Conservation (phyloP, 345 rosid genomes). For the Isatis tinctoria region DNA sequence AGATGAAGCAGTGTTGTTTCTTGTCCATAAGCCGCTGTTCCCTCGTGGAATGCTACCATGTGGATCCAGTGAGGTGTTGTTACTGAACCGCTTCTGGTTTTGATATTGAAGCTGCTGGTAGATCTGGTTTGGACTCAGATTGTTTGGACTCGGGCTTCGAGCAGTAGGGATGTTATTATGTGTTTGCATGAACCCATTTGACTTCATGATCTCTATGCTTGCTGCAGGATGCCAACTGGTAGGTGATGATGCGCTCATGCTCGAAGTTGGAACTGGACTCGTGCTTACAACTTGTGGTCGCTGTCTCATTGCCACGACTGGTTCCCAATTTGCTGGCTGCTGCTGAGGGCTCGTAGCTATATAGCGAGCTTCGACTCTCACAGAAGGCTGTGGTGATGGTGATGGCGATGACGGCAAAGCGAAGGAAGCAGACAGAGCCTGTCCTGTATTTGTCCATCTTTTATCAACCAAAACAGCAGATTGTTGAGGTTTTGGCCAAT, state of each 20-base stretch:
- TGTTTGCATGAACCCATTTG: conserved; percentile 48
- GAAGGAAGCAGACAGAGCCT: conserved; percentile 45
- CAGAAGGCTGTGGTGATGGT: conserved; percentile 43
- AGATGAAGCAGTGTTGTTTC: conserved; percentile 39
- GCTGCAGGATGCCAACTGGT: conserved; percentile 47
- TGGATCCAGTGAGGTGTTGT: conserved; percentile 36
- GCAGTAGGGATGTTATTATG: conserved; percentile 38
- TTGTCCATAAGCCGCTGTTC: conserved; percentile 51
- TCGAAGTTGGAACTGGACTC: conserved; percentile 45
- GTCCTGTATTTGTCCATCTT: conserved; percentile 49
- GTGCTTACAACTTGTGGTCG: conserved; percentile 54
- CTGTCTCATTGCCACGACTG: conserved; percentile 60
- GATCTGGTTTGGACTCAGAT: conserved; percentile 44
- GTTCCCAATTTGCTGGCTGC: conserved; percentile 55
- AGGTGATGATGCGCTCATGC: conserved; percentile 46
- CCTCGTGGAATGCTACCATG: conserved; percentile 40
- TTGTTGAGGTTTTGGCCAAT: conserved; percentile 64
- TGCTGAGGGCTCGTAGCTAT: conserved; percentile 40
- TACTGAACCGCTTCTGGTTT: conserved; percentile 51
- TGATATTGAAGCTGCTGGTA: conserved; percentile 56
- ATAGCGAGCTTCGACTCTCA: conserved; percentile 50
- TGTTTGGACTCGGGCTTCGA: conserved; percentile 41
- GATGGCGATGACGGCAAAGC: conserved; percentile 54
- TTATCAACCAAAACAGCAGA: conserved; percentile 44
- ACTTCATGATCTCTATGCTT: conserved; percentile 47